Conservation (phyloP, 1,284 basidiomycete genomes). For the Boletus sp. region DNA sequence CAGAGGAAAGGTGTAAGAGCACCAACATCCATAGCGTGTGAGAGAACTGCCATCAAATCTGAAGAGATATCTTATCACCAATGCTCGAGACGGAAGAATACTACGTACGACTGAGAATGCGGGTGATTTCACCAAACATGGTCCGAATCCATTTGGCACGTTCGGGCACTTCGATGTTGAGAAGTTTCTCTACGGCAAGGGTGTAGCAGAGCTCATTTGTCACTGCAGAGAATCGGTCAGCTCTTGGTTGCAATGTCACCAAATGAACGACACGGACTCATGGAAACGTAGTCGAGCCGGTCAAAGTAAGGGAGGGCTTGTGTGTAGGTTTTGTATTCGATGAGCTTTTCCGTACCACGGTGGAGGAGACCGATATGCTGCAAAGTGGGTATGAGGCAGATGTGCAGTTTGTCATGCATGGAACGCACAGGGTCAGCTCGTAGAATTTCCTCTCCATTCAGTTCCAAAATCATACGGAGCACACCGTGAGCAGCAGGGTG, state of each 20-base stretch:
- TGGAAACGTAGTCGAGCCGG: slow-evolving; percentile 97
- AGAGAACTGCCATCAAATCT: slow-evolving; percentile 97
- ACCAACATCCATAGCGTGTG: slow-evolving; percentile 96
- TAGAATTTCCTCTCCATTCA: slow-evolving; percentile 95
- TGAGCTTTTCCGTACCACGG: slow-evolving; percentile 97
- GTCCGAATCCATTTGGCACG: slow-evolving; percentile 99
- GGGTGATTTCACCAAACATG: slow-evolving; percentile 95
- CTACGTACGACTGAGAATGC: slow-evolving; percentile 83
- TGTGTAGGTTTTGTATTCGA: slow-evolving; percentile 98
- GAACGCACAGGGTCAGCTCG: slow-evolving; percentile 79
- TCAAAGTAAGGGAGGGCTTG: slow-evolving; percentile 99
- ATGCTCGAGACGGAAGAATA: neutral
- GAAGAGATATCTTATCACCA: slow-evolving; percentile 2
- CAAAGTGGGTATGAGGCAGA: slow-evolving; percentile 8
- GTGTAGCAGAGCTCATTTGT: slow-evolving; percentile 97
- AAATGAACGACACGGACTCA: slow-evolving; percentile 66
- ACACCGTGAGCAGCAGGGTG: slow-evolving; percentile 99
- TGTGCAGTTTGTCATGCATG: neutral
- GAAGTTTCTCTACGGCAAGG: slow-evolving; percentile 94
- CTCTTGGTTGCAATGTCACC: neutral
- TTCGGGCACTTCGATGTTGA: slow-evolving; percentile 98
- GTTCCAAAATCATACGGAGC: slow-evolving; percentile 93
- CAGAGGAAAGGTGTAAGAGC: slow-evolving; percentile 98
- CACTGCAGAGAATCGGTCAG: slow-evolving; percentile 48
- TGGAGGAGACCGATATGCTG: slow-evolving; percentile 96